A percentile compares a stretch with the other conserved stretches of the same genome.
Conservation (phyloP, 371 early-diverging fungal species). For the Parasitella parasitica region DNA sequence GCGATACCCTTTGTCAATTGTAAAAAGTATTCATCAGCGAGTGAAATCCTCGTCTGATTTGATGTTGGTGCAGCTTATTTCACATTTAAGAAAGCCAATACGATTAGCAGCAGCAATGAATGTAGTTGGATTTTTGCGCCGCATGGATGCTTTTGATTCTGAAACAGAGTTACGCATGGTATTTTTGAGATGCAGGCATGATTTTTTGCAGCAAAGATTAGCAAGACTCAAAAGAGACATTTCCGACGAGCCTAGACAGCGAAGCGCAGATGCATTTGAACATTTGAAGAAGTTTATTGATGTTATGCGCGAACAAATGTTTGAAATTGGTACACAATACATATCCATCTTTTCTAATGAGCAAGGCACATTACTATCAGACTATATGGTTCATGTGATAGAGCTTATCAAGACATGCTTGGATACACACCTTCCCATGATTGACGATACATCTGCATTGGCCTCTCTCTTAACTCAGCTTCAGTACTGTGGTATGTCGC, state of each 20-base stretch:
- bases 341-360: slow-evolving; percentile 76
- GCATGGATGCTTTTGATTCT: slow-evolving; percentile 70
- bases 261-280: slow-evolving; percentile 58
- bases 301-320: slow-evolving; percentile 74
- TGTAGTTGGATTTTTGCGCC: slow-evolving; percentile 76
- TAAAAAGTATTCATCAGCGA: slow-evolving; percentile 61
- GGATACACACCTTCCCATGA: slow-evolving; percentile 42
- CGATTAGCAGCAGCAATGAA: slow-evolving; percentile 79
- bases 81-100: slow-evolving; percentile 70
- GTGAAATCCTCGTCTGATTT: slow-evolving; percentile 63
- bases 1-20: slow-evolving; percentile 57
- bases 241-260: slow-evolving; percentile 22
- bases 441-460: slow-evolving; percentile 65
- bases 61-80: slow-evolving; percentile 73
- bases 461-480: slow-evolving; percentile 71
- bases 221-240: slow-evolving; percentile 32
- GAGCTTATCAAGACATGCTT: slow-evolving; percentile 36
- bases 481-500: slow-evolving; percentile 83
- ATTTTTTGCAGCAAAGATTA: slow-evolving; percentile 59
- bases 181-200: slow-evolving; percentile 73
- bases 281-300: slow-evolving; percentile 75
- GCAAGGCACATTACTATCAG: slow-evolving; percentile 43
- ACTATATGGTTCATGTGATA: slow-evolving; percentile 54
- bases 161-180: slow-evolving; percentile 73
- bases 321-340: slow-evolving; percentile 83